Base-by-base conservation (phyloP, 768 basidiomycete genomes). In the Leucosporidium yakuticum region DNA sequence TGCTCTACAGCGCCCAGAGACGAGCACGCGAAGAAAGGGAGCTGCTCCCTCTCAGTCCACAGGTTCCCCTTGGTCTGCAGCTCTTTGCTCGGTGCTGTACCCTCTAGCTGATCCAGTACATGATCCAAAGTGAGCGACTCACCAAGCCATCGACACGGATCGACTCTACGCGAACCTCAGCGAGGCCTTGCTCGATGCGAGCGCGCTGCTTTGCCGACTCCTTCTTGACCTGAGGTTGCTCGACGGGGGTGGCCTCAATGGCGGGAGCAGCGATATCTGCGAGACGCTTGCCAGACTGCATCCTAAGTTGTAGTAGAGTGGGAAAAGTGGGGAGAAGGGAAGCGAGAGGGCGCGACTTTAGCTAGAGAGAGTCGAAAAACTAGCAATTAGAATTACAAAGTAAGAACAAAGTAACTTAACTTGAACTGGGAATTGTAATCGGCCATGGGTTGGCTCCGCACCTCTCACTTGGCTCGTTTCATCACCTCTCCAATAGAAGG, bases 81-180 rank as follows among this genome's bases (percentile, higher is more conserved):
- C 55, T 56, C 55, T 36, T 31, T 7, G 25, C 54, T 55, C 54
- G 25, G 5, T 9, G 1, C 27, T 17, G 15, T 36, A 2, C 11
- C 25, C 55, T 57, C 55, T 5, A 7, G 2, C 31, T 32, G 32
- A 0, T 14, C n/a, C 44, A 6, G 15, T 17, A 0, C 48, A 5
- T 15, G 5, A 39, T 23, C 21, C 47, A 32, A 59, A 31, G 25
- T 17, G 59, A 44, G 17, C 47, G 2, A 67, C 73, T 29, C n/a
- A 74, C 73, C 20, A 74, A 34, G 15, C 71, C 74, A 69, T 74
- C 74, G 25, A 74, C 71, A 6, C 69, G 39, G 39, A 74, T 67
- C 25, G 27, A 17, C 21, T 74, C 67, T 55, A 73, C 63, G 44
- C 29, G 61, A 1, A 58, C 53, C 60, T 70, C 61, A 39, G 63